phyloP scores from a whole-genome alignment of 768 basidiomycete genomes.

The Coprinopsis marcescibilis region DNA sequence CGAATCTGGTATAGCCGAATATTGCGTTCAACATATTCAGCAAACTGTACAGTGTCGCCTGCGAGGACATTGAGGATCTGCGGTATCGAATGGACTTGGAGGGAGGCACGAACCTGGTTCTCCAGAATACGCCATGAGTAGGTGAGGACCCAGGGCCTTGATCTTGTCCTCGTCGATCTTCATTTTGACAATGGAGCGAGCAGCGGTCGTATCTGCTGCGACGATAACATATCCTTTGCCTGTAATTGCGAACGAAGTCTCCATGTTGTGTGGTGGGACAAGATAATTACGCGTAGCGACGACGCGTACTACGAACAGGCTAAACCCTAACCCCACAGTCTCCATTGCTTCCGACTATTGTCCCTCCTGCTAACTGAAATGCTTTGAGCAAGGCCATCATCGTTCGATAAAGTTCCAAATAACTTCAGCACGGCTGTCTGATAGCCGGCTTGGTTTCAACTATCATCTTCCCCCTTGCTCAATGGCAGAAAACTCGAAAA shows the following conservation, averaged over 20 bases:
- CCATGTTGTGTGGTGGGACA: conserved; percentile 47
- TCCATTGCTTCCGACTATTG: too few species aligned
- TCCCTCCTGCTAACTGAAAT: too few species aligned
- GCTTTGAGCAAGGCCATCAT: too few species aligned
- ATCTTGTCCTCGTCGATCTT: conserved; percentile 97
- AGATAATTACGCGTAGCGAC: conserved; percentile 9
- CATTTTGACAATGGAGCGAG: conserved; percentile 95
- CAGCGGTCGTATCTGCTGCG: conserved; percentile 85
- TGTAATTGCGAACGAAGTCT: conserved; percentile 84
- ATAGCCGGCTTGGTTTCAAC: conserved; percentile 1
- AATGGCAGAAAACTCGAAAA: conserved; percentile 29
- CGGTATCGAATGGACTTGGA: background rate
- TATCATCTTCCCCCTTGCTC: conserved; percentile 2
- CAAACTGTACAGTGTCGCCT: conserved; percentile 97
- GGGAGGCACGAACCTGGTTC: conserved; percentile 64
- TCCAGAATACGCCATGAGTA: conserved; percentile 93
- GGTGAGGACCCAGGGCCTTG: conserved; percentile 82
- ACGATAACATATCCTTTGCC: conserved; percentile 93
- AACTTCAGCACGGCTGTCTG: too few species aligned
- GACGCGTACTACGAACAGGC: conserved; percentile 1
- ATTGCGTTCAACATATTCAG: conserved; percentile 94
- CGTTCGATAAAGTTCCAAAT: too few species aligned
- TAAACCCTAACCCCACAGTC: conserved; percentile 14
- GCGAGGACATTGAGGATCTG: conserved; percentile 4
- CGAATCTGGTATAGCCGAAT: conserved; percentile 95